Conservation (phyloP, 352 stramenopile genomes). For the Phytopythium boreale region DNA sequence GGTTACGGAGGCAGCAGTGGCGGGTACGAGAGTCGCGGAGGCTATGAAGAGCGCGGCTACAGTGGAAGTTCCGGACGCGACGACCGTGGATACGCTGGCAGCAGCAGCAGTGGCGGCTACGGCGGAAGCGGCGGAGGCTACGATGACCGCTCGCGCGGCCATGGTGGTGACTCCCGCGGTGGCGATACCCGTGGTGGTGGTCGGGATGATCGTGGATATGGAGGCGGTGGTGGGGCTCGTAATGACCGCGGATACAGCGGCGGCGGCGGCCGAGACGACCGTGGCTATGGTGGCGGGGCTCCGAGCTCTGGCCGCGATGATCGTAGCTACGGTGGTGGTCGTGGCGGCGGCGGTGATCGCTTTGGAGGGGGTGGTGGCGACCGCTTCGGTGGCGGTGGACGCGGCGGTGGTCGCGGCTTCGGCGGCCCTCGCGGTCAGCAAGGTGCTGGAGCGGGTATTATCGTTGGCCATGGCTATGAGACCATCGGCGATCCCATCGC, state of each 20-base stretch:
- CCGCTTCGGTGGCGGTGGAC: conserved; percentile 22
- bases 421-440: conserved; percentile 29
- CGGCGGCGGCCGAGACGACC: conserved; percentile 2
- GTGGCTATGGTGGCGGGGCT: conserved; percentile 1
- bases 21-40: conserved; percentile 10
- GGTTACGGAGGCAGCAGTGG: conserved; percentile 19
- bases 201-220: conserved; percentile 6
- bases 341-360: conserved; percentile 9
- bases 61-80: conserved; percentile 20
- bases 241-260: conserved; percentile 7
- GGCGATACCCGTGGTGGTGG: not conserved
- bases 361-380: conserved; percentile 21
- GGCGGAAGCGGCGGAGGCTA: conserved; percentile 12
- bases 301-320: too few relatives aligned
- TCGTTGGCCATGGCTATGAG: conserved; percentile 52
- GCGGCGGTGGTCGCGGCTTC: conserved; percentile 26
- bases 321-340: conserved; percentile 10
- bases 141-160: not conserved
- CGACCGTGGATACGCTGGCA: conserved; percentile 12
- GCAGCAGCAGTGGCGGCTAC: conserved; percentile 18
- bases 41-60: conserved; percentile 23
- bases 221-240: conserved; percentile 7
- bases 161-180: not conserved
- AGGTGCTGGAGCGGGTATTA: conserved; percentile 32
- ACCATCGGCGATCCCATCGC: conserved; percentile 39